phyloP scores from a whole-genome alignment of 352 stramenopile genomes.

The Globisporangium echinulatum region DNA sequence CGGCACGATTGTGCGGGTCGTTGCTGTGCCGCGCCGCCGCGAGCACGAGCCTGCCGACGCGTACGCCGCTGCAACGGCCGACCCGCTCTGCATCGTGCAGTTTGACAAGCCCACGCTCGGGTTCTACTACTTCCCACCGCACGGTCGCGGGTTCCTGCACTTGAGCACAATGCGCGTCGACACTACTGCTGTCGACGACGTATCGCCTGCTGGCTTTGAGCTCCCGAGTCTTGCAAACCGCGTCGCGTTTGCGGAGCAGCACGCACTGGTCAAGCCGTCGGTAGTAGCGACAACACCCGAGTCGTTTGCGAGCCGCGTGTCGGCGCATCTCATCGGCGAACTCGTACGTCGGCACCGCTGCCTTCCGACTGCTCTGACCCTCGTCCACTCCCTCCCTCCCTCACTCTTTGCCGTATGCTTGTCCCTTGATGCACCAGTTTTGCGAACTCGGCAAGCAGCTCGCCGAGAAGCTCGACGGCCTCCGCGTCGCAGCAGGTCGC shows the following conservation, averaged over 20 bases:
- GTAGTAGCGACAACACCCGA: slow-evolving; percentile 1
- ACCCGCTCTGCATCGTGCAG: slow-evolving; percentile 48
- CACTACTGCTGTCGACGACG: too few relatives aligned
- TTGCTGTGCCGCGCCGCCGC: slow-evolving; percentile 14
- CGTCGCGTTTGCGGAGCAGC: slow-evolving; percentile 7
- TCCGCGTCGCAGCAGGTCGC: slow-evolving; percentile 84
- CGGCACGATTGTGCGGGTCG: slow-evolving; percentile 32
- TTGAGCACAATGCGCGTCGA: slow-evolving; percentile 17
- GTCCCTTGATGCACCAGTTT: slow-evolving; percentile 28
- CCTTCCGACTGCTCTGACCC: too few relatives aligned
- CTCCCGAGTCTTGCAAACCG: slow-evolving; percentile 23
- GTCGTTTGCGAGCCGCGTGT: slow-evolving; percentile 32
- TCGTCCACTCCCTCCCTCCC: too few relatives aligned
- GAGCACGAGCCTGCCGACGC: slow-evolving; percentile 19
- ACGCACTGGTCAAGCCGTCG: background rate
- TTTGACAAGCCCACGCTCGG: slow-evolving; percentile 55
- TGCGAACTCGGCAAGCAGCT: slow-evolving; percentile 92
- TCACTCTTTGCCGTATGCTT: too few relatives aligned
- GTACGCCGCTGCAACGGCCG: slow-evolving; percentile 1
- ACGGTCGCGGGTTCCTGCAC: slow-evolving; percentile 47
- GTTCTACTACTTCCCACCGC: slow-evolving; percentile 68
- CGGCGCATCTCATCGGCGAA: slow-evolving; percentile 32
- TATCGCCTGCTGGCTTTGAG: slow-evolving; percentile 5
- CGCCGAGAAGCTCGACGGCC: slow-evolving; percentile 94
- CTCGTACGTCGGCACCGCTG: slow-evolving; percentile 18